Evolutionary conservation across 2,329 filamentous ascomycete genomes (phyloP).

Genomic region (Aspergillus piperis): DNA sequence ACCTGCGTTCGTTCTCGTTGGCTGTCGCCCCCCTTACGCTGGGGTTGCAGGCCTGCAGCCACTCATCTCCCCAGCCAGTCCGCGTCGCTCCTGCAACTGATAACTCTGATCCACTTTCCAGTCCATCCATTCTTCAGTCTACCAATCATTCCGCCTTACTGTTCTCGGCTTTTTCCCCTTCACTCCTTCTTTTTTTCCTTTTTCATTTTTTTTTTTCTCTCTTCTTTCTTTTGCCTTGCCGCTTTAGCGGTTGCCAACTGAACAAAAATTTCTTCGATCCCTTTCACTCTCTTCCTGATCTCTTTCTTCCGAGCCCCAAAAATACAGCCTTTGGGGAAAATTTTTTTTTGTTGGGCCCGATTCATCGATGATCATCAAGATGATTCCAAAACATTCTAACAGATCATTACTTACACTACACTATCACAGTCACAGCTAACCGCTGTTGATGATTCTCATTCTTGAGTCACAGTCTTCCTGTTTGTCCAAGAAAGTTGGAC

Average conservation of each 20-base stretch:
- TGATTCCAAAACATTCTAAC: not conserved
- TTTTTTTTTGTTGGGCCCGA: not conserved
- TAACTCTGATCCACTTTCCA: conserved; percentile 22
- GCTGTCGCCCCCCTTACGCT: conserved; percentile 22
- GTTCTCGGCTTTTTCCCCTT: conserved; percentile 28
- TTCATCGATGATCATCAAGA: not conserved
- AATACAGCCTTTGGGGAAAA: not conserved
- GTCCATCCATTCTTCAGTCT: conserved; percentile 14
- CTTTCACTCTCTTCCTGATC: conserved; percentile 22
- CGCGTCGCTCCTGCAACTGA: conserved; percentile 32
- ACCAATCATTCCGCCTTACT: conserved; percentile 32
- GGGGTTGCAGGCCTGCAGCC: conserved; percentile 26
- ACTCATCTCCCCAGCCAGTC: conserved; percentile 29
- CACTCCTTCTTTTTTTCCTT: conserved; percentile 6
- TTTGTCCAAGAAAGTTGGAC: no score
- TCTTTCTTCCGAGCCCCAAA: conserved; percentile 6
- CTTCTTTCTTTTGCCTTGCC: conserved; percentile 27
- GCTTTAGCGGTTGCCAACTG: conserved; percentile 37
- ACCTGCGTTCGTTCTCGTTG: conserved; percentile 20
- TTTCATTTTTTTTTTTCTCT: conserved; percentile 13
- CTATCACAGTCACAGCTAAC: not conserved
- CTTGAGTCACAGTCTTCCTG: not conserved
- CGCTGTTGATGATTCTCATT: not conserved
- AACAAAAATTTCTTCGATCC: conserved; percentile 34
- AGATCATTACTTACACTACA: not conserved